phyloP scores from a whole-genome alignment of 805 yeast species.

The Suhomyces faveliae region DNA sequence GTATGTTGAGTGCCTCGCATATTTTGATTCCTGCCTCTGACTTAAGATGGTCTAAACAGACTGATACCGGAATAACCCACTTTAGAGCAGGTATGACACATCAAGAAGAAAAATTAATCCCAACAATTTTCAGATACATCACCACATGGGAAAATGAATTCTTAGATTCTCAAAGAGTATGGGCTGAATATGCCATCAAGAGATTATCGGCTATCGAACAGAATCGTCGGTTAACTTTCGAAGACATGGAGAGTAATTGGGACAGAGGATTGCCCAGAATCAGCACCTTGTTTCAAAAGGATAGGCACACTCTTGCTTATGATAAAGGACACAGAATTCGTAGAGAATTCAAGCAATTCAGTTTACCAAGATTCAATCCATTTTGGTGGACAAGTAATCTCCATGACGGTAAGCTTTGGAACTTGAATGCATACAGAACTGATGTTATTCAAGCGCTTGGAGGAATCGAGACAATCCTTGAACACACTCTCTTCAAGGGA shows the following conservation, averaged over 20 bases:
- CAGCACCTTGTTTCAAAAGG: constrained; percentile 91
- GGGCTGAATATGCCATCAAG: constrained; percentile 95
- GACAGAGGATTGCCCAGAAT: constrained; percentile 96
- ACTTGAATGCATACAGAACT: constrained; percentile 84
- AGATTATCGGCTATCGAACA: constrained; percentile 83
- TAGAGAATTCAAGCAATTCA: constrained; percentile 71
- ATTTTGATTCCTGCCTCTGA: constrained; percentile 93
- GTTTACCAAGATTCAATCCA: constrained; percentile 73
- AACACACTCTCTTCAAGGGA: constrained; percentile 92
- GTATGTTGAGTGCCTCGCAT: constrained; percentile 97
- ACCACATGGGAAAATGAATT: constrained; percentile 98
- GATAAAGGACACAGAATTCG: constrained; percentile 92
- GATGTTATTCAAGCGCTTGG: constrained; percentile 97
- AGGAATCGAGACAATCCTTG: constrained; percentile 93
- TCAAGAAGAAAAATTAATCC: constrained; percentile 77
- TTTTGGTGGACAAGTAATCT: constrained; percentile 96
- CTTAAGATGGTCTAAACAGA: constrained; percentile 85
- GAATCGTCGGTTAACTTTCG: constrained; percentile 82
- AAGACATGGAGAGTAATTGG: constrained; percentile 93
- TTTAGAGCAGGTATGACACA: constrained; percentile 92
- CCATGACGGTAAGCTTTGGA: constrained; percentile 97
- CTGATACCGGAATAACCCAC: constrained; percentile 92
- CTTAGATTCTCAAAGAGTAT: constrained; percentile 88
- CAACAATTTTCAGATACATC: constrained; percentile 89
- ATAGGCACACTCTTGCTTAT: constrained; percentile 88